Evolutionary conservation across 208 protist genomes (phyloP), one percentile per base, ranked within the genome.

Genomic region (Phytomonas serpens): DNA sequence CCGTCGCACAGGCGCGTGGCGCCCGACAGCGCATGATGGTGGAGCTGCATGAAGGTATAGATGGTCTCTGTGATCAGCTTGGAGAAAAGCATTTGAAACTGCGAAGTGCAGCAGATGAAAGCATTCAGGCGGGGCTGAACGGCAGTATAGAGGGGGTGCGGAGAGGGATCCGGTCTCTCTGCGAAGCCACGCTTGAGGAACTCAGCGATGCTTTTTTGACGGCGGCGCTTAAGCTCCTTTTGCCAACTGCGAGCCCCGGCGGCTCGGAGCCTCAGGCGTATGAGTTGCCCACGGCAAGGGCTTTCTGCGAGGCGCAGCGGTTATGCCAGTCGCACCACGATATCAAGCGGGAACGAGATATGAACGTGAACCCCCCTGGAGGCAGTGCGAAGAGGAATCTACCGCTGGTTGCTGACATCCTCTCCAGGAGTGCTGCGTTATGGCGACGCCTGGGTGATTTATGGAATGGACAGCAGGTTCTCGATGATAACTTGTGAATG

Each of bases 41-140:
- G 0, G 71, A 82, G 61, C 64, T 76, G 42, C 78, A 82, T 68
- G 68, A 75, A 13, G 62, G 71, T 23, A 75, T 82, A 19, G 78
- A 82, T 31, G 71, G 38, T 4, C 70, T 82, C 10, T 82, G 78
- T 47, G 32, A 23, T 14, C 11, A 42, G 0, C n/a, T 31, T 77
- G 14, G 62, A 77, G n/a, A 61, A 29, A 11, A 68, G 32, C 42
- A 72, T 51, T 4, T 52, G 29, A 37, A 37, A n/a, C 0, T 51
- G 63, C 47, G 34, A 33, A n/a, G 3, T 51, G 67, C 64, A 27
- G 30, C 63, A 40, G 29, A 23, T 19, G 61, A 69, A 11, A 10
- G 4, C 42, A 3, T 6, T 51, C 1, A 57, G n/a, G 27, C 23
- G 19, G 9, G 61, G 62, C 36, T 57, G 19, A 34, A 69, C 32